These are phyloP conservation scores for Cercospora sesami DNA, from an alignment of 2,329 filamentous ascomycete genomes.

Conservation along the genomic window DNA sequence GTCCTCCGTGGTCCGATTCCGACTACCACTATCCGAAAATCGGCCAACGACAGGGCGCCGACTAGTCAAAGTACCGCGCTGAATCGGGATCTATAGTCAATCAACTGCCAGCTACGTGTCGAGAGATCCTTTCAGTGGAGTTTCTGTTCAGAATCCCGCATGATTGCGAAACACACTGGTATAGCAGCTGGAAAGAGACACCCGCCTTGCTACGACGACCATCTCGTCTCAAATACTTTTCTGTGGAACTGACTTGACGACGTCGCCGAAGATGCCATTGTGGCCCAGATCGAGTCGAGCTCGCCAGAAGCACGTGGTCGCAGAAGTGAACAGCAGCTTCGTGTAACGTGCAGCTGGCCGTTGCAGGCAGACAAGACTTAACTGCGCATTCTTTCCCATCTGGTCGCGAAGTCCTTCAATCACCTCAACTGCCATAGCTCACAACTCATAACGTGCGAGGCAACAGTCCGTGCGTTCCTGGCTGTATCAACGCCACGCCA, in stretches of 20 bases:
- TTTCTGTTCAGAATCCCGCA: not conserved
- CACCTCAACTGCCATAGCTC: not conserved
- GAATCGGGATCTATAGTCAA: not conserved
- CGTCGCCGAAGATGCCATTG: not conserved
- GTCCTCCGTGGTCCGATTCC: not conserved
- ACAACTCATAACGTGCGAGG: not conserved
- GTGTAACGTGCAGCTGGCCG: not conserved
- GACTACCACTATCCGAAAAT: not conserved
- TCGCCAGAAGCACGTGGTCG: not conserved
- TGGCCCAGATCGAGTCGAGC: not conserved
- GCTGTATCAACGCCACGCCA: no score
- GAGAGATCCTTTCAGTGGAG: not conserved
- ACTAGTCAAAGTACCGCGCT: no score
- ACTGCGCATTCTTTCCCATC: not conserved
- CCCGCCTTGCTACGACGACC: not conserved
- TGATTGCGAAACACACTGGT: not conserved
- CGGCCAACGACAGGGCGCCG: not conserved
- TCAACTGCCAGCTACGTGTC: not conserved
- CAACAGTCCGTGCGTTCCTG: not conserved
- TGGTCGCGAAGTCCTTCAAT: not conserved
- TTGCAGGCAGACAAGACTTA: not conserved
- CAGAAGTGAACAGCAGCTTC: not conserved
- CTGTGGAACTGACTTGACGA: not conserved
- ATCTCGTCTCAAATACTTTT: not conserved
- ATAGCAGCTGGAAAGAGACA: not conserved